Evolutionary conservation across 2,329 filamentous ascomycete genomes (phyloP), one percentile per base, ranked within the genome.

Genomic region (Colletotrichum limetticola): DNA sequence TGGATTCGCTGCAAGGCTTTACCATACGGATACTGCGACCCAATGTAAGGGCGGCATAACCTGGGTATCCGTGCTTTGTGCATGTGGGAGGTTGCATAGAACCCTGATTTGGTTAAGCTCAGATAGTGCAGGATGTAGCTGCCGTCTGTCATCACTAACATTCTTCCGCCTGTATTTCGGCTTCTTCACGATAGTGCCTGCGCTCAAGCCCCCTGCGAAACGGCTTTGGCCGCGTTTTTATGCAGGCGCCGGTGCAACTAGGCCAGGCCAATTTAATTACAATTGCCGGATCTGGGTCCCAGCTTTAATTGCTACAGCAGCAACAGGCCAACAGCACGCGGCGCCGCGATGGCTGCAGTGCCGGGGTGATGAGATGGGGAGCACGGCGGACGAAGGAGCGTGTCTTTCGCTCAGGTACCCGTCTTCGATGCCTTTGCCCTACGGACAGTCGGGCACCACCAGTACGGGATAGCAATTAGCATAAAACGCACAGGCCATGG

Each of bases 111-210:
- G 9, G 59, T 57, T 46, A 69, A 72, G 70, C 55, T 24, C 5
- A 2, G 4, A 24, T 14, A n/a, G 16, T 12, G 30, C 4, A 30
- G 9, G 3, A 55, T 9, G 5, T 24, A n/a, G 55, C 32, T 69
- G 32, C 66, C 66, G 66, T 42, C 46, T 65, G 55, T 72, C 55
- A 37, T 32, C n/a, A 22, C 60, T 73, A 73, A 73, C 66, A 57
- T 4, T 9, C 5, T 11, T 0, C 1, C 12, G 1, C 1, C 0
- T 5, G 1, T 4, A 2, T 11, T 0, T 1, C 26, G 2, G 6
- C 2, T 1, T 1, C 1, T 1, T 14, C 19, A 6, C 14, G 35
- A 42, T 71, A 70, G 60, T 24, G 16, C 11, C 2, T 2, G 24
- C 22, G 66, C 59, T 65, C 61, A 19, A 53, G 35, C 60, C 60